phyloP scores from a whole-genome alignment of 1,139 yeast genomes.

The Geotrichum citri-aurantii region DNA sequence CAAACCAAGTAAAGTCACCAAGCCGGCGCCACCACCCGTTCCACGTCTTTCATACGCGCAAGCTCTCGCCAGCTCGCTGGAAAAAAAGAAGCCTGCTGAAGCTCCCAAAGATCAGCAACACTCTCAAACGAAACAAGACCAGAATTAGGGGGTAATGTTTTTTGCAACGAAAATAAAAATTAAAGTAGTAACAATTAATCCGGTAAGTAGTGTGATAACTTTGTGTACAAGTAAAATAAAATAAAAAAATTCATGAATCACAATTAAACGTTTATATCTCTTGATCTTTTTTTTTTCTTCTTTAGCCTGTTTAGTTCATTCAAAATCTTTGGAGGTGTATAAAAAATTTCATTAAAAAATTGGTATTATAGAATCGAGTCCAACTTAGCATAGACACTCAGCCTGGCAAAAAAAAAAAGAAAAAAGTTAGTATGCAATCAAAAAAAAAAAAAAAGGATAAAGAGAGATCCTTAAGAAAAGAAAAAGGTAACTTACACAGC shows the following conservation, averaged over 20 bases:
- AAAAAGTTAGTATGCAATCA: constrained; percentile 43
- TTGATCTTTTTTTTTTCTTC: neutral
- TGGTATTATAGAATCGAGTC: constrained; percentile 31
- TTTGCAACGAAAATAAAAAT: neutral
- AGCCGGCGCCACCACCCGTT: neutral
- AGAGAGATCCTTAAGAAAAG: neutral
- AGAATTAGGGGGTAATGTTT: too few relatives aligned
- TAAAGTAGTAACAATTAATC: neutral
- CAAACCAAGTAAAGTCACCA: neutral
- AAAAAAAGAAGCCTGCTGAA: neutral
- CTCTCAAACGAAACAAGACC: neutral
- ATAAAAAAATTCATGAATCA: neutral
- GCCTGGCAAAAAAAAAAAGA: constrained; percentile 17
- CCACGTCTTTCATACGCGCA: neutral
- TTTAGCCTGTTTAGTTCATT: neutral
- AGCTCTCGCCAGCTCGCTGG: neutral
- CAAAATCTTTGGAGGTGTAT: neutral
- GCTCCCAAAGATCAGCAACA: neutral
- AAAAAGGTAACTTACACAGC: constrained; percentile 51
- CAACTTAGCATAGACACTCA: constrained; percentile 35
- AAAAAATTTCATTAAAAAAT: neutral
- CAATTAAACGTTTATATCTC: neutral
- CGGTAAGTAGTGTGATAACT: neutral
- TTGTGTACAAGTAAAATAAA: neutral
- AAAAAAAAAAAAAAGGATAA: constrained; percentile 33